Percentiles rank a stretch among this genome's conserved stretches.
Evolutionary conservation across 208 protist species (phyloP).

Genomic region (Endotrypanum monterogeii): DNA sequence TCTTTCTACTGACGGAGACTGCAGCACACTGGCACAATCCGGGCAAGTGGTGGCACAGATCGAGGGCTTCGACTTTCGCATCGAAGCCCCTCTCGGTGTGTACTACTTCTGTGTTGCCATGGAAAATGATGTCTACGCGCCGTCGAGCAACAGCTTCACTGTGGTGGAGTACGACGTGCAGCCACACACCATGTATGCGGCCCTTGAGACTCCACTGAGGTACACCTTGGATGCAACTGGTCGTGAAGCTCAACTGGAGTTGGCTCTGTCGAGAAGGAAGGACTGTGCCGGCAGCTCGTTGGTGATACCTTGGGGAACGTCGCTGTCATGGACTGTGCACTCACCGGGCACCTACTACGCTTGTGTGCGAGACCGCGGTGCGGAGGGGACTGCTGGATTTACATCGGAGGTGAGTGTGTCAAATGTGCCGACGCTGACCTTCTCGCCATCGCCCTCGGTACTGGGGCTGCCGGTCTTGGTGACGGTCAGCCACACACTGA

Average conservation of each 20-base stretch:
- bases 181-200: slow-evolving; percentile 11
- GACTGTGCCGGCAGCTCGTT: background rate
- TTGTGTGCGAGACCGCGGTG: slow-evolving; percentile 28
- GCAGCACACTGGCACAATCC: slow-evolving; percentile 7
- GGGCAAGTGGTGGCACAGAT: background rate
- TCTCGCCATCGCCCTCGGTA: slow-evolving; percentile 16
- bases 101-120: slow-evolving; percentile 2
- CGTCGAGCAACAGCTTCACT: slow-evolving; percentile 2
- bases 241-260: background rate
- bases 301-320: background rate
- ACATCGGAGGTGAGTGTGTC: slow-evolving; percentile 34
- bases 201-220: background rate
- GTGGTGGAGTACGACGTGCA: slow-evolving; percentile 18
- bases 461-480: background rate
- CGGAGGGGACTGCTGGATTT: slow-evolving; percentile 3
- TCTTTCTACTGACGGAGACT: background rate
- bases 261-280: slow-evolving; percentile 3
- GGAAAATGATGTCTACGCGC: background rate
- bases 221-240: background rate
- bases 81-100: background rate
- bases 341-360: slow-evolving; percentile 47
- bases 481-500: slow-evolving; percentile 1
- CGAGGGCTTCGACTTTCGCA: slow-evolving; percentile 1
- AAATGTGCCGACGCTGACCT: slow-evolving; percentile 24
- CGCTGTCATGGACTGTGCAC: slow-evolving; percentile 11